Evolutionary conservation across 1,139 yeast genomes (phyloP), one percentile per base, ranked within the genome.

Genomic region (Nakaseomyces uthaithaninus): DNA sequence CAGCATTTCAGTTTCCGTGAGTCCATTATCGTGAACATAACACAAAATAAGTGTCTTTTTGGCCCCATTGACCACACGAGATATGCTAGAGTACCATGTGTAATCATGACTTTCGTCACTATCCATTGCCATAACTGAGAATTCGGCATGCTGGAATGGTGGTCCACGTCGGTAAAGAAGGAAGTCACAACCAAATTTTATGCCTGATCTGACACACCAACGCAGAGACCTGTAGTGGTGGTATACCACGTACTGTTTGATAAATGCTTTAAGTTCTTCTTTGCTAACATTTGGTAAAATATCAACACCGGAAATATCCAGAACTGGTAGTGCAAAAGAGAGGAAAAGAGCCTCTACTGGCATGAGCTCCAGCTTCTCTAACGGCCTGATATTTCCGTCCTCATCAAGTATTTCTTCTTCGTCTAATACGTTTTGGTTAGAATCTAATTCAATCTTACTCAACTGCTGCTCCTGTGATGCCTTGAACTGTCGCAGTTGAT

Each of bases 81-180:
- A 78, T 20, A 78, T 59, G 2, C 87, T 71, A 2, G 89, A 55
- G 36, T 54, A 58, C 60, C 59, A 57, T 2, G 59, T 57, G 39
- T 57, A 58, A 30, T 57, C 60, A 17, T 49, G 45, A 2, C 47
- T 33, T 12, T 42, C 49, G 5, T 51, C 42, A 20, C 74, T 44
- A 72, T 66, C 68, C 77, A 79, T 49, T 0, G 83, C 68, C 50
- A 73, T 59, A 2, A 78, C 58, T 3, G 93, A 85, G 59, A 76
- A 85, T 53, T 87, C 95, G 0, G 98, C 97, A 59, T 91, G 99
- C 36, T 81, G 75, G 57, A 89, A 87, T 1, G 96, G 96, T 8
- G 98, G 98, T 0, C 99, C 99, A 43, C 91, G 69, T 42, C 80
- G 77, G 59, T 91, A 91, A 6, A 91, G 66, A 15, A 91, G 65